phyloP scores from a whole-genome alignment of 495 filamentous ascomycete species.

The Neurospora tetrasperma region DNA sequence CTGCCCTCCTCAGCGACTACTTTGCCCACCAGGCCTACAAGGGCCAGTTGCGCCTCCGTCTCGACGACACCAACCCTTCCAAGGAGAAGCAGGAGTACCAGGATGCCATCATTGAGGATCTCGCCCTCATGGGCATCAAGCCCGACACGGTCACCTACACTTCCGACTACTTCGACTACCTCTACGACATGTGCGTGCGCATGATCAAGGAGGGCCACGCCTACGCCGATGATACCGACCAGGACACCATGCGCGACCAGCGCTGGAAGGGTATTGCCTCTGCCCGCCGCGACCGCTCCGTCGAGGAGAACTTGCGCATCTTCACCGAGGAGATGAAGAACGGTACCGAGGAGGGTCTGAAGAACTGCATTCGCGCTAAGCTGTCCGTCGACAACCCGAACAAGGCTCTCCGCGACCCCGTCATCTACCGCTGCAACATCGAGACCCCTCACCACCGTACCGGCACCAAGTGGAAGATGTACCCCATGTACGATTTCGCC shows the following conservation, averaged over 20 bases:
- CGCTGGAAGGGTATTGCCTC: slow-evolving; percentile 67
- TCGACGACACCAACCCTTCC: slow-evolving; percentile 88
- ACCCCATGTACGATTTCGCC: slow-evolving; percentile 92
- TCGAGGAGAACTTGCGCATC: slow-evolving; percentile 68
- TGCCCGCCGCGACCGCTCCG: slow-evolving; percentile 60
- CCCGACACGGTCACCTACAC: slow-evolving; percentile 72
- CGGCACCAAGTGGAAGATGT: slow-evolving; percentile 82
- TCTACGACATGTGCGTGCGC: slow-evolving; percentile 65
- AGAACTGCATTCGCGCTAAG: slow-evolving; percentile 84
- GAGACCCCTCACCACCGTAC: slow-evolving; percentile 77
- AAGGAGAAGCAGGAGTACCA: slow-evolving; percentile 93
- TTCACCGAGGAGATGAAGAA: slow-evolving; percentile 81
- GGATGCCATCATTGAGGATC: slow-evolving; percentile 78
- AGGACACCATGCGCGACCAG: slow-evolving; percentile 75
- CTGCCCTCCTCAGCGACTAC: slow-evolving; percentile 85
- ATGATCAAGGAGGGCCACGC: slow-evolving; percentile 79
- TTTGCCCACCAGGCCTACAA: slow-evolving; percentile 85
- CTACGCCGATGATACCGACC: slow-evolving; percentile 83
- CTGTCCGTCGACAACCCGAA: slow-evolving; percentile 74
- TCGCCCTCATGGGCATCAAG: slow-evolving; percentile 75
- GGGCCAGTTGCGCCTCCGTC: slow-evolving; percentile 70
- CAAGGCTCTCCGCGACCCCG: slow-evolving; percentile 81
- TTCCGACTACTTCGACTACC: slow-evolving; percentile 82
- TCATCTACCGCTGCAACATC: slow-evolving; percentile 85
- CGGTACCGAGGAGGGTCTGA: slow-evolving; percentile 60